A percentile compares a stretch with the other conserved stretches of the same genome.
Evolutionary conservation across 108 stramenopile species (phyloP).

Genomic region (Skeletonema costatum): DNA sequence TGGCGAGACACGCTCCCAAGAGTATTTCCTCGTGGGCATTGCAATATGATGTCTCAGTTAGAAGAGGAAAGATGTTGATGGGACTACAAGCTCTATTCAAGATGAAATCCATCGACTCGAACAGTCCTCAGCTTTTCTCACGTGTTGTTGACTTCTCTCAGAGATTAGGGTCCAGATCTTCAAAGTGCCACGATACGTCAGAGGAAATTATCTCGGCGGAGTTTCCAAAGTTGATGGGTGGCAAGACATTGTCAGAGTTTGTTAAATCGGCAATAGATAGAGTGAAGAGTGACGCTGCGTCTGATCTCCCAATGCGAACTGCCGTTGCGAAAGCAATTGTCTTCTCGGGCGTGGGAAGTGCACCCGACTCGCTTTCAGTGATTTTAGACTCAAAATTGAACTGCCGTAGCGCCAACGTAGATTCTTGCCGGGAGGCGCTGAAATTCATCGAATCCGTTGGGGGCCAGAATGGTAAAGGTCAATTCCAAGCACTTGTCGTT

Average conservation of each 20-base stretch:
- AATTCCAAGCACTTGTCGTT: conserved; percentile 8
- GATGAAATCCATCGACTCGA: conserved; percentile 49
- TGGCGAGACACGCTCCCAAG: conserved; percentile 77
- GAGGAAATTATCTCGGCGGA: conserved; percentile 56
- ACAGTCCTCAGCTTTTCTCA: conserved; percentile 51
- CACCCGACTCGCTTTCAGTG: conserved; percentile 41
- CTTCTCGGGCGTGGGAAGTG: conserved; percentile 33
- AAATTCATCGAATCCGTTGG: conserved; percentile 34
- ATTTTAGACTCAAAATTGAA: conserved; percentile 62
- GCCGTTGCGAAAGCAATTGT: conserved; percentile 74
- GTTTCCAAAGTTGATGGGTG: conserved; percentile 50
- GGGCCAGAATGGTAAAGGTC: background rate
- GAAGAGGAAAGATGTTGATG: conserved; percentile 88
- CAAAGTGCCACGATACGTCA: conserved; percentile 35
- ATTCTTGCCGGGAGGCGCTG: conserved; percentile 60
- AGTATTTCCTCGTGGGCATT: conserved; percentile 79
- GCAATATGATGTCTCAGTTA: conserved; percentile 90
- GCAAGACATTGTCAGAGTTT: conserved; percentile 51
- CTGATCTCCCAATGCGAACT: conserved; percentile 51
- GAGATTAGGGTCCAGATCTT: conserved; percentile 27
- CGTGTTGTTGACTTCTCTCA: conserved; percentile 73
- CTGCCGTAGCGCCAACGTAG: conserved; percentile 48
- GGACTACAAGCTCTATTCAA: conserved; percentile 67
- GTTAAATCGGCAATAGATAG: conserved; percentile 48
- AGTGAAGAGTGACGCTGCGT: conserved; percentile 35